Conservation (phyloP, 371 early-diverging fungal species). For the Phascolomyces articulosus region DNA sequence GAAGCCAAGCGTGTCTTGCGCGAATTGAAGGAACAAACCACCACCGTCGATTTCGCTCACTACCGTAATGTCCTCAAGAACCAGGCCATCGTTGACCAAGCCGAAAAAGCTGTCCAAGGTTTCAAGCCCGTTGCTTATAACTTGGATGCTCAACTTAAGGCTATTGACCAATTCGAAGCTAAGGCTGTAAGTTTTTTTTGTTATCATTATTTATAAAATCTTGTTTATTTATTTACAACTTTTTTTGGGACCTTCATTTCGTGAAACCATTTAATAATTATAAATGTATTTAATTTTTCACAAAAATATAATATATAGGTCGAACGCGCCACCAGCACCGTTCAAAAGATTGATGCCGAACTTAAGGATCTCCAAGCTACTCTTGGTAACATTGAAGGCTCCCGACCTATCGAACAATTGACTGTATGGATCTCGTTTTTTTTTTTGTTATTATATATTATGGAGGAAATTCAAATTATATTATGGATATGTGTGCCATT, state of each 20-base stretch:
- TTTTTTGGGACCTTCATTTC: too few relatives aligned
- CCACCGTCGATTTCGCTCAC: slow-evolving; percentile 84
- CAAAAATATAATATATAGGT: slow-evolving; percentile 54
- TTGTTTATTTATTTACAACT: too few relatives aligned
- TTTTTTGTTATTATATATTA: neutral
- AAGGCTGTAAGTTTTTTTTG: slow-evolving; percentile 79
- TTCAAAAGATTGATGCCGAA: slow-evolving; percentile 83
- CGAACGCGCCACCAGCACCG: slow-evolving; percentile 85
- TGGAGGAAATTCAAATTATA: slow-evolving; percentile 3
- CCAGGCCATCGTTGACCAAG: slow-evolving; percentile 85
- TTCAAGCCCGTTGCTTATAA: slow-evolving; percentile 89
- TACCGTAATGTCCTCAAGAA: slow-evolving; percentile 90
- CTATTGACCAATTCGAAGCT: slow-evolving; percentile 85
- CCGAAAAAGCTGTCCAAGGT: slow-evolving; percentile 80
- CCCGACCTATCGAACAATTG: slow-evolving; percentile 93
- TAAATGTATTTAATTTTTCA: too few relatives aligned
- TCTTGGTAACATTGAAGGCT: slow-evolving; percentile 89
- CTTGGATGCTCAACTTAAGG: slow-evolving; percentile 83
- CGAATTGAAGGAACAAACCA: slow-evolving; percentile 83
- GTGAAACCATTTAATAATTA: too few relatives aligned
- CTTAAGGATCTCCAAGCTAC: slow-evolving; percentile 89
- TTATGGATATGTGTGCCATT: too few relatives aligned
- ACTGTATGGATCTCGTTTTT: slow-evolving; percentile 63
- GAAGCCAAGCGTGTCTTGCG: slow-evolving; percentile 82
- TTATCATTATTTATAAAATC: too few relatives aligned